These are phyloP conservation scores for Melampsora americana DNA, from an alignment of 1,284 basidiomycete species.

Conservation along the genomic window DNA sequence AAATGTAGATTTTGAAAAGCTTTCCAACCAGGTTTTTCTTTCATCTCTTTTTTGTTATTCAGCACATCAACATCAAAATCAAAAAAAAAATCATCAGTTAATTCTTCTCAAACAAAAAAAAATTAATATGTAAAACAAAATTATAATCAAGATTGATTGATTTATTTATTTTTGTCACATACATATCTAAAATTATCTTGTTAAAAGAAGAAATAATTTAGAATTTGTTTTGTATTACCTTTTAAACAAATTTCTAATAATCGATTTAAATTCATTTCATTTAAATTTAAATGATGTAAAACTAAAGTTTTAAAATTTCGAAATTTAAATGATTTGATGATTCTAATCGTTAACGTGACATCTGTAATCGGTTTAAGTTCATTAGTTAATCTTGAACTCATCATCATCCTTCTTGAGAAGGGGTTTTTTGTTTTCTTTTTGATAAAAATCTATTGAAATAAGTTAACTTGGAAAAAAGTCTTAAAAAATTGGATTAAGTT, in stretches of 20 bases:
- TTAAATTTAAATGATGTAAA: conserved; percentile 27
- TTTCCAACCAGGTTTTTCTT: conserved; percentile 35
- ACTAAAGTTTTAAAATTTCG: conserved; percentile 31
- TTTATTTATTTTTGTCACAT: no score
- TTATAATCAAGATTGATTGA: no score
- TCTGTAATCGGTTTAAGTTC: conserved; percentile 12
- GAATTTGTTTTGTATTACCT: no score
- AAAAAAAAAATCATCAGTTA: not conserved
- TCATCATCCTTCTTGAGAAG: no score
- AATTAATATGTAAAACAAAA: no score
- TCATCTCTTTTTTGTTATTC: not conserved
- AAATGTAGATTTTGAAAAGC: conserved; percentile 21
- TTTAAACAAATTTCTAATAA: conserved; percentile 20
- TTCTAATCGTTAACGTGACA: conserved; percentile 26
- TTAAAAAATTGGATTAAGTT: no score
- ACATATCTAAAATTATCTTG: no score
- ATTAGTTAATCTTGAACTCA: conserved; percentile 16
- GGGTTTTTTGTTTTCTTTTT: no score
- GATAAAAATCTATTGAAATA: no score
- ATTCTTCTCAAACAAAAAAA: no score
- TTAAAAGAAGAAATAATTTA: no score
- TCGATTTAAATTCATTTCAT: not conserved
- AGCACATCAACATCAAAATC: not conserved
- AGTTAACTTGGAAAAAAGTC: no score
- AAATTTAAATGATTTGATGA: conserved; percentile 42